Conservation (phyloP, 331 rosid genomes). For the Rhamnella rubrinervis region DNA sequence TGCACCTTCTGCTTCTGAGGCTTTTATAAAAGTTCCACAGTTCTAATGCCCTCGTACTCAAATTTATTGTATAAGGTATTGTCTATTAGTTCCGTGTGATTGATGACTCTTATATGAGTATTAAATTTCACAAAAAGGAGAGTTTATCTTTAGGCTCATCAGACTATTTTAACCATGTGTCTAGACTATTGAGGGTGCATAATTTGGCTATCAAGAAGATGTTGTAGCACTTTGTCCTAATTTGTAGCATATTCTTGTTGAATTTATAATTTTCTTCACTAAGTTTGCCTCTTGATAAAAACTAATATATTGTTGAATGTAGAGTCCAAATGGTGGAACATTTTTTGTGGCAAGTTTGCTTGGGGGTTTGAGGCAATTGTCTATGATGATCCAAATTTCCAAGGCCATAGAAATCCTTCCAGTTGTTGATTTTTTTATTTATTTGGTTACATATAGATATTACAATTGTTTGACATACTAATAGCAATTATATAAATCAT, state of each 20-base stretch:
- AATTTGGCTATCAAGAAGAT: neutral
- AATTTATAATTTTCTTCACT: no score
- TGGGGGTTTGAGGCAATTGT: constrained; percentile 91
- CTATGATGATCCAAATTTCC: constrained; percentile 75
- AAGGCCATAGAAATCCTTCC: constrained; percentile 73
- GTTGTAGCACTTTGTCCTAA: neutral
- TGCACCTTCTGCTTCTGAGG: constrained; percentile 91
- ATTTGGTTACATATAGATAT: neutral
- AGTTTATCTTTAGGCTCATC: no score
- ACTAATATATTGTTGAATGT: constrained; percentile 30
- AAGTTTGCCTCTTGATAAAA: constrained; percentile 9
- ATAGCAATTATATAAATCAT: constrained; percentile 4
- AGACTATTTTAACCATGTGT: neutral
- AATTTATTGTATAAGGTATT: constrained; percentile 94
- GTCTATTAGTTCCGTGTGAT: neutral
- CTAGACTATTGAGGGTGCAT: no score
- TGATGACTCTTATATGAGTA: neutral
- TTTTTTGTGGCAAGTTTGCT: constrained; percentile 71
- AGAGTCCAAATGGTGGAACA: constrained; percentile 87
- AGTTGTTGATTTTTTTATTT: constrained; percentile 47
- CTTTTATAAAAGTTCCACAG: constrained; percentile 89
- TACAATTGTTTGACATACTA: neutral
- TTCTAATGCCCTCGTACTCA: constrained; percentile 90
- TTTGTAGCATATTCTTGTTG: neutral
- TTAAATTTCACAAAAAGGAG: neutral